Base-by-base conservation (phyloP, 2,329 filamentous ascomycete species). In the Colletotrichum sp. region DNA sequence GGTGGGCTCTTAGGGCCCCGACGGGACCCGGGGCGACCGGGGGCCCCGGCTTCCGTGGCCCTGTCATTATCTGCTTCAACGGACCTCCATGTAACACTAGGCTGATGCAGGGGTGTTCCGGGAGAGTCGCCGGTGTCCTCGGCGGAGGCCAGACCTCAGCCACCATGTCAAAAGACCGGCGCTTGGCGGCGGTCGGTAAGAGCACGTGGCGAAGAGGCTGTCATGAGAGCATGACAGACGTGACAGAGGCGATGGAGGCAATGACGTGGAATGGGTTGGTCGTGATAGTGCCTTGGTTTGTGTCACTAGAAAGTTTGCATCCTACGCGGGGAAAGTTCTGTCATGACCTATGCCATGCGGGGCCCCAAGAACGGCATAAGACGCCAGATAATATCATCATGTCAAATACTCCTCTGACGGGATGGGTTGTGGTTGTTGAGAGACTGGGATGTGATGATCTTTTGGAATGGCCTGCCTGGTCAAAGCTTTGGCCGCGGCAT, bases 401-500 rank as follows among this genome's bases (percentile, higher is more conserved):
- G 7, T 30, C 36, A 67, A 28, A 18, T 39, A 55, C 9, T 59
- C 21, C 21, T 8, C 2, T 39, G n/a, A 32, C 34, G 0, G 13
- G 4, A n/a, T 34, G 15, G 28, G 26, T 49, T 34, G 32, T 21
- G 30, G 49, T 16, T 13, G 26, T 5, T 39, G 15, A 7, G 18
- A 16, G 30, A 32, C 30, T 34, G 32, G 59, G 21, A 68, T 16
- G 39, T n/a, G 16, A 13, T 21, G 69, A 28, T 9, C 0, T 0
- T 24, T 16, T 4, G 0, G n/a, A 10, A 9, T 3, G n/a, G 44
- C 6, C 6, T 21, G 32, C 4, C 34, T 21, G 24, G 34, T 4
- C 68, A 26, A 16, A 21, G 13, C 62, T 44, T 64, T 34, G 34
- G 65, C 74, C 74, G 74, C 74, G 74, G 74, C 59, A 74, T 76